Evolutionary conservation across 108 stramenopile genomes (phyloP), one percentile per base, ranked within the genome.

Genomic region (Licmophora abbreviata): DNA sequence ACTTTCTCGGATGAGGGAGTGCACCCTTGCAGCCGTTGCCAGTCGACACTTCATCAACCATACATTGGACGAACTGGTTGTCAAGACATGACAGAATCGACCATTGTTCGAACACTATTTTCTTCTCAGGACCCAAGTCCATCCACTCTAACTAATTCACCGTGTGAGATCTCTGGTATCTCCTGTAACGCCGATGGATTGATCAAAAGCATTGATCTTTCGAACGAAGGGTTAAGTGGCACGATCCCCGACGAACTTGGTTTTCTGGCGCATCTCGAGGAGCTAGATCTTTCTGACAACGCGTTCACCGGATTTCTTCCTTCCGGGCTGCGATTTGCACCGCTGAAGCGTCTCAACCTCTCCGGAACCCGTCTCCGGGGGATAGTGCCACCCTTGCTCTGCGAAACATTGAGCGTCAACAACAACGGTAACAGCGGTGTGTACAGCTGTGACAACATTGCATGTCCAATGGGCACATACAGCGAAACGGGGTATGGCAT

Each of bases 91-190:
- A 64, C 41, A 21, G 29, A 21, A 61, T 6, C 68, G 59, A 29
- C 20, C 53, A 31, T 22, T 37, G 4, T 27, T 7, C 11, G 38
- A 44, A 27, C 20, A 21, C n/a, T 55, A 38, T n/a, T 32, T 42
- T 17, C 33, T 48, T 4, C 24, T 14, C 28, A n/a, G 17, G 25
- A 37, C 17, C n/a, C 46, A 32, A 58, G 67, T 42, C 64, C 61
- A 48, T 41, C 22, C 10, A 50, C 61, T 45, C 57, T 50, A 4
- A 33, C 12, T 1, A 59, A 42, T 18, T 21, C 34, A 24, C 30
- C 61, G 0, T 85, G 83, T 44, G 54, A 76, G 0, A 65, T 76
- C 64, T 48, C 50, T 7, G 83, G 83, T 3, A 50, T 85, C 31
- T 44, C 61, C 8, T 85, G 83, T 41, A 67, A 71, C 51, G 29